A percentile compares a stretch with the other conserved stretches of the same genome.
Evolutionary conservation across 352 stramenopile genomes (phyloP).

Genomic region (Phytopythium vexans): DNA sequence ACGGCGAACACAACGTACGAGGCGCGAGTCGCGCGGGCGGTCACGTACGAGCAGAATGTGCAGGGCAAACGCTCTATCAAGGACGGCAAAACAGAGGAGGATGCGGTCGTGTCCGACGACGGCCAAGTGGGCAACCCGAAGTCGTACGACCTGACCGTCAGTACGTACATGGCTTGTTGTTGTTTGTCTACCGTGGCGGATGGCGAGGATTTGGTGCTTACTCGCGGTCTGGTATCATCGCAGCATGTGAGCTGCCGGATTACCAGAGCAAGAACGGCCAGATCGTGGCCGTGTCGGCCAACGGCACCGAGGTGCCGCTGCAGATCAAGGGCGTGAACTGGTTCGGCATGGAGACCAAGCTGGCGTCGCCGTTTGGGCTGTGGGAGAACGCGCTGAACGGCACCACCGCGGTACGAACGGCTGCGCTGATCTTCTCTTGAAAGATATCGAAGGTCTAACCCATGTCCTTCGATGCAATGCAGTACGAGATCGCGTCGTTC

Average conservation of each 20-base stretch:
- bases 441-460: no score
- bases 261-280: constrained; percentile 77
- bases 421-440: not conserved
- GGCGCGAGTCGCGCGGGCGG: constrained; percentile 11
- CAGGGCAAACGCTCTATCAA: constrained; percentile 40
- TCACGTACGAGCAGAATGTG: constrained; percentile 33
- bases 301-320: constrained; percentile 41
- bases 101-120: constrained; percentile 42
- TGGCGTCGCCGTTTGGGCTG: constrained; percentile 66
- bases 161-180: constrained; percentile 5
- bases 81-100: constrained; percentile 32
- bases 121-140: constrained; percentile 63
- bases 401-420: constrained; percentile 46
- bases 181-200: not conserved
- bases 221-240: not conserved
- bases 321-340: constrained; percentile 72
- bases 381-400: constrained; percentile 78
- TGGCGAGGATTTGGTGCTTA: constrained; percentile 3
- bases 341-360: constrained; percentile 58
- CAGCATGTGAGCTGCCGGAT: constrained; percentile 59
- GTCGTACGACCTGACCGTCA: constrained; percentile 35
- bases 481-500: constrained; percentile 74
- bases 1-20: constrained; percentile 29
- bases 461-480: not conserved
- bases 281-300: constrained; percentile 47